These are phyloP conservation scores for Fraxinus americana DNA, from an alignment of 257 asterid genomes.

Conservation along the genomic window DNA sequence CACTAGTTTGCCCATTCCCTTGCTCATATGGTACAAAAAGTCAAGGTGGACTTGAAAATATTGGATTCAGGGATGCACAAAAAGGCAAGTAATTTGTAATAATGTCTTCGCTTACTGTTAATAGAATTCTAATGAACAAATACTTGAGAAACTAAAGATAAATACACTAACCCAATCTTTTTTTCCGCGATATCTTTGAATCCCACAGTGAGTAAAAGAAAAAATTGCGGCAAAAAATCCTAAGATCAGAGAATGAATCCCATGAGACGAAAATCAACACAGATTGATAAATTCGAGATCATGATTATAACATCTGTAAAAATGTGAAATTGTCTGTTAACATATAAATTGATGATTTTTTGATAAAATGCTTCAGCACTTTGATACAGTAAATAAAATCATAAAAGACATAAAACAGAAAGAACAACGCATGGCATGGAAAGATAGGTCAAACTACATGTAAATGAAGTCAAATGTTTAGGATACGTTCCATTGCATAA, in stretches of 20 bases:
- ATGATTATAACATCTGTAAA: not conserved
- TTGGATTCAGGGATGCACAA: not conserved
- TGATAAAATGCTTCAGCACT: not conserved
- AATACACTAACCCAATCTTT: conserved; percentile 83
- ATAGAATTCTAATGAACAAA: conserved; percentile 7
- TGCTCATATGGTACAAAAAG: conserved; percentile 6
- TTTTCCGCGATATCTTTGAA: conserved; percentile 73
- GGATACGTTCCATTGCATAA: not conserved
- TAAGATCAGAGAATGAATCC: conserved; percentile 33
- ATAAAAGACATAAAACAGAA: not conserved
- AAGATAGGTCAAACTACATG: not conserved
- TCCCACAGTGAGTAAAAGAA: conserved; percentile 74
- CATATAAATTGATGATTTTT: not conserved
- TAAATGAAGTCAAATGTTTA: not conserved
- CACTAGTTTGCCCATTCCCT: not conserved
- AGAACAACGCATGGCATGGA: not conserved
- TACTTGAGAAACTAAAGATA: conserved; percentile 12
- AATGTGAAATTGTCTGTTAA: not conserved
- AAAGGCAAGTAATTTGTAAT: not conserved
- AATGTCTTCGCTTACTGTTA: not conserved
- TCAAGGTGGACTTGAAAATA: conserved; percentile 1
- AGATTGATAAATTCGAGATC: conserved; percentile 1
- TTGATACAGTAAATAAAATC: conserved; percentile 7
- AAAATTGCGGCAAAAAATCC: conserved; percentile 83
- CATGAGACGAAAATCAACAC: not conserved